phyloP scores from a whole-genome alignment of 2,329 filamentous ascomycete species.

The Fusarium sp. region DNA sequence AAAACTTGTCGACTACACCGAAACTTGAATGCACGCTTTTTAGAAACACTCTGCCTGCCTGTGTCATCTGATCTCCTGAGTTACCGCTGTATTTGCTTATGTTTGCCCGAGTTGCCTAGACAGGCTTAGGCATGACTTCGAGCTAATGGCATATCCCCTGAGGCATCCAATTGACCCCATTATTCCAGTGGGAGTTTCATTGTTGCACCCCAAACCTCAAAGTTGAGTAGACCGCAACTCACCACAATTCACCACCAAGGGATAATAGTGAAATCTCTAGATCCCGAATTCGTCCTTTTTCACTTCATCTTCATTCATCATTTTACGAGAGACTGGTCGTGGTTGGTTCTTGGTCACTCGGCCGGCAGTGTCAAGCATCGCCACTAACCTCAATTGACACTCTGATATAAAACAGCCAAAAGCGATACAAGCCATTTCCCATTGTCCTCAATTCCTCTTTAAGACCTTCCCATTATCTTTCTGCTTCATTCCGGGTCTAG shows the following conservation, averaged over 20 bases:
- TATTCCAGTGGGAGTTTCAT: background rate
- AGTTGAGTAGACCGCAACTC: background rate
- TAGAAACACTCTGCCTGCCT: constrained; percentile 3
- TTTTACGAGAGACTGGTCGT: background rate
- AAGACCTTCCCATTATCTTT: background rate
- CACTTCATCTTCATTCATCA: background rate
- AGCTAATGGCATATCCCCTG: background rate
- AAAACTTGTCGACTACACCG: constrained; percentile 33
- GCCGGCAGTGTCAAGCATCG: background rate
- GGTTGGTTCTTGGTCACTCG: background rate
- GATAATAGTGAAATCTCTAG: background rate
- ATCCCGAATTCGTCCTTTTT: background rate
- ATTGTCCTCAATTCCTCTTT: background rate
- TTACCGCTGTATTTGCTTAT: background rate
- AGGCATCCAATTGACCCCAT: background rate
- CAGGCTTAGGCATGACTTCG: background rate
- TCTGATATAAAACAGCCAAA: background rate
- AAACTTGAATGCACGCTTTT: constrained; percentile 39
- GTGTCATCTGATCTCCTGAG: background rate
- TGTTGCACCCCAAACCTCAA: background rate
- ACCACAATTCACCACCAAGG: background rate
- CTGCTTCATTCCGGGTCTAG: background rate
- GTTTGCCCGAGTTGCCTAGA: background rate
- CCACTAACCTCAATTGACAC: background rate
- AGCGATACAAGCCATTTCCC: background rate